Evolutionary conservation across 345 rosid species (phyloP), one percentile per base, ranked within the genome.

Genomic region (Aegle marmelos): DNA sequence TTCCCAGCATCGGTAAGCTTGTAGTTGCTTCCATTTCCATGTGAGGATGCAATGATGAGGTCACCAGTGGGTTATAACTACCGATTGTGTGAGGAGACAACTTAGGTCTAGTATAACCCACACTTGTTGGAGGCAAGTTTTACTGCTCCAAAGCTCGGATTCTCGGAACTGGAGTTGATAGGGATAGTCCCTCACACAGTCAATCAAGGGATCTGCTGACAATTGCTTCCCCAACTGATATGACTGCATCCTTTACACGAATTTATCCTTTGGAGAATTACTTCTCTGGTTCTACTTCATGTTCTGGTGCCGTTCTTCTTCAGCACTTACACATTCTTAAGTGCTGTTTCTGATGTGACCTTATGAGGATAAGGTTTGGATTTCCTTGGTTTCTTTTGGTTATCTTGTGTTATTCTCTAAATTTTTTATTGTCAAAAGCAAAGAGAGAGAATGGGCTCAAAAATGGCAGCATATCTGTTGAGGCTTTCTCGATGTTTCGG

Each of bases 131-230:
- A 60, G 98, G 94, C 86, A 96, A 83, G 86, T 86, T 90, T 9
- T 90, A 92, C 77, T 89, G 92, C 86, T 96, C 98, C 78, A 94
- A 73, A 36, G 95, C 98, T 65, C n/a, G n/a, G n/a, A n/a, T n/a
- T n/a, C n/a, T n/a, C n/a, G n/a, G n/a, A n/a, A 89, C 78, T 94
- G 98, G 80, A 94, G 97, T 76, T 88, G 88, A 4, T 91, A 82
- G 4, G 99, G 99, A 79, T 87, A 92, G 79, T 92, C 95, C 80
- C 97, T 88, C 17, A 96, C 97, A n/a, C 94, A 94, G 97, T 94
- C 99, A 98, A 92, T n/a, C n/a, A n/a, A n/a, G n/a, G n/a, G n/a
- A n/a, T 75, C 78, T 91, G 87, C 93, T 85, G 31, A 92, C 70
- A 94, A 70, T 78, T 91, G 97, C 85, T 81, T 91, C 68, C 98